phyloP scores from a whole-genome alignment of 2,329 filamentous ascomycete species.

The Ustilaginoidea virens region DNA sequence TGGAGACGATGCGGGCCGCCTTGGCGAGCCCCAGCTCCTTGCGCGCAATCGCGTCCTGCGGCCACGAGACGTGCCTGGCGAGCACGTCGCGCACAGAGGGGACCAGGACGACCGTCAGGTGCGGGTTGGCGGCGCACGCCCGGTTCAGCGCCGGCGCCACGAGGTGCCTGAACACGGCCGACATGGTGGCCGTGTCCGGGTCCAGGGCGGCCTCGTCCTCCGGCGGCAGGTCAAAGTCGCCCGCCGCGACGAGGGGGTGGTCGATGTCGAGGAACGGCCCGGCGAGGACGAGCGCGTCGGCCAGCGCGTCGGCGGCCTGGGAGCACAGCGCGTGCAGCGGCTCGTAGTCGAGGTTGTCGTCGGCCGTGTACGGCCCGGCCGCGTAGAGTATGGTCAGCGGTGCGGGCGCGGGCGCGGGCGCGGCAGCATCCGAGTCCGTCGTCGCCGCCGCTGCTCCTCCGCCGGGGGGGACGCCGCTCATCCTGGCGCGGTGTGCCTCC shows the following conservation, averaged over 20 bases:
- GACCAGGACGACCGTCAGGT: slow-evolving; percentile 65
- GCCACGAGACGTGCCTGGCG: slow-evolving; percentile 76
- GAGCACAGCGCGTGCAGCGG: slow-evolving; percentile 69
- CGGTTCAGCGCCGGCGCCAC: slow-evolving; percentile 59
- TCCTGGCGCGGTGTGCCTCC: slow-evolving; percentile 50
- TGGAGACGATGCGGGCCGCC: slow-evolving; percentile 63
- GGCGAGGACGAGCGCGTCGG: slow-evolving; percentile 63
- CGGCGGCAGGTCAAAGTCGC: slow-evolving; percentile 66
- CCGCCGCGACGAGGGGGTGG: slow-evolving; percentile 70
- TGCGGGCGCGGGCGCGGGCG: no score
- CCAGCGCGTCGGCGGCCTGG: slow-evolving; percentile 57
- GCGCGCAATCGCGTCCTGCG: slow-evolving; percentile 44
- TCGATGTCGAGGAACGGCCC: slow-evolving; percentile 88
- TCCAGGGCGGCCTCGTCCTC: slow-evolving; percentile 50
- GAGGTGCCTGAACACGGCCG: slow-evolving; percentile 68
- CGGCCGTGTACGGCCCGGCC: slow-evolving; percentile 79
- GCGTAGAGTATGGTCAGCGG: slow-evolving; percentile 67
- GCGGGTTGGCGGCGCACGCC: slow-evolving; percentile 54
- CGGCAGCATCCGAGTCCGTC: slow-evolving; percentile 38
- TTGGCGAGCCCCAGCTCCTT: slow-evolving; percentile 70
- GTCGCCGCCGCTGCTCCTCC: no score
- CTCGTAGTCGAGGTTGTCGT: slow-evolving; percentile 84
- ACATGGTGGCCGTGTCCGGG: slow-evolving; percentile 64
- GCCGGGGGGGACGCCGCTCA: slow-evolving; percentile 44
- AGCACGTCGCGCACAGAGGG: slow-evolving; percentile 75